phyloP scores from a whole-genome alignment of 805 yeast species.

The Deakozyma indianensis region DNA sequence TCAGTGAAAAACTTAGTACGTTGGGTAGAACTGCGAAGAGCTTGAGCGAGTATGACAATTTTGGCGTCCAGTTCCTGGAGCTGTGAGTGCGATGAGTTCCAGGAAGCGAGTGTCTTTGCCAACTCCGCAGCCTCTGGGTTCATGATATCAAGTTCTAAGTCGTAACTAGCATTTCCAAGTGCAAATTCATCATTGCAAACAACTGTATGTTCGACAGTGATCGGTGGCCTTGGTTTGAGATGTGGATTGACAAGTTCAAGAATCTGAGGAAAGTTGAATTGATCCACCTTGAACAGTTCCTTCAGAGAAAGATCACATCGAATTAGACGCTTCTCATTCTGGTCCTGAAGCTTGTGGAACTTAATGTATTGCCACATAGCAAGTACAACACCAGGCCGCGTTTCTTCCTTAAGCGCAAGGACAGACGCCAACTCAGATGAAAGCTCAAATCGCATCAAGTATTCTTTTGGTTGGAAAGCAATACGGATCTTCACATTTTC shows the following conservation, averaged over 20 bases:
- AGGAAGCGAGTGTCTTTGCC: constrained; percentile 24
- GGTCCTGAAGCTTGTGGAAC: constrained; percentile 46
- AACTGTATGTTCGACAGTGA: constrained; percentile 58
- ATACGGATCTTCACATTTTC: constrained; percentile 52
- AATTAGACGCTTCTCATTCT: constrained; percentile 39
- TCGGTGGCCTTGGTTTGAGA: constrained; percentile 65
- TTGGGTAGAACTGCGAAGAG: constrained; percentile 36
- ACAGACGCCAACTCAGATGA: constrained; percentile 54
- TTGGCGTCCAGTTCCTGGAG: constrained; percentile 30
- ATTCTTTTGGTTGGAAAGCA: constrained; percentile 68
- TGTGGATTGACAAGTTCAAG: constrained; percentile 56
- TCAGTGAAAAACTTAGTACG: constrained; percentile 69
- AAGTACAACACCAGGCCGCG: constrained; percentile 75
- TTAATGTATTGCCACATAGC: constrained; percentile 66
- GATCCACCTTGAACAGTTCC: constrained; percentile 30
- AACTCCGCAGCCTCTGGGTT: constrained; percentile 23
- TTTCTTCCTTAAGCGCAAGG: constrained; percentile 62
- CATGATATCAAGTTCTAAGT: constrained; percentile 46
- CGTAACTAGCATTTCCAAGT: constrained; percentile 61
- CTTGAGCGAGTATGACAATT: constrained; percentile 33
- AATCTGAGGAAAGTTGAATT: constrained; percentile 54
- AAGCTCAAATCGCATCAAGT: constrained; percentile 50
- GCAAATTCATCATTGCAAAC: constrained; percentile 66
- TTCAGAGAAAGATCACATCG: constrained; percentile 34
- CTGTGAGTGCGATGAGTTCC: constrained; percentile 27